Base-by-base conservation (phyloP, 257 asterid genomes). In the Ophiorrhiza pumila region DNA sequence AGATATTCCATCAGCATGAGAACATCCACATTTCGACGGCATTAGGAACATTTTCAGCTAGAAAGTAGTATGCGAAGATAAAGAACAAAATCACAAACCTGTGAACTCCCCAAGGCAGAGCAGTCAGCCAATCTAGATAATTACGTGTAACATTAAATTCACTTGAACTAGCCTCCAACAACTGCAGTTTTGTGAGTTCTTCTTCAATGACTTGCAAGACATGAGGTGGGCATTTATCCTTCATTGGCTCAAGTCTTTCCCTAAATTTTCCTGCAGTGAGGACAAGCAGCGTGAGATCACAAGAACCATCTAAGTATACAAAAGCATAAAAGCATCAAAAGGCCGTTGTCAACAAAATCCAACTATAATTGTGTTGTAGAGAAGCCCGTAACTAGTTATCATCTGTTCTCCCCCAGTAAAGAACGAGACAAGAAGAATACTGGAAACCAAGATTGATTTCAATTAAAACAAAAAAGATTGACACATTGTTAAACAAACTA, bases 61-160 rank as follows among this genome's bases (percentile, higher is more conserved):
- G 3, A 59, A 43, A 35, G 29, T 43, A 34, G 43, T 0, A 32
- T 17, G 57, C 57, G 47, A 46, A 55, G 50, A 20, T 34, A 42
- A 34, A 32, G 41, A 50, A 22, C 50, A 27, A 74, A 74, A 69
- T 49, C 32, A 59, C 82, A 74, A 68, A 95, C 99, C 99, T 95
- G 91, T 89, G 92, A 83, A 88, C 95, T 41, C 99, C 98, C 98
- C 99, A 95, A 34, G 99, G 99, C 85, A 95, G 72, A 4, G 96
- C 96, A 76, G 98, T 95, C 91, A 92, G 88, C 99, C 99, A 95
- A 83, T 95, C 99, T 73, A 95, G 93, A 86, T 95, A 95, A 82
- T 92, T 92, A 74, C 99, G 97, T 46, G 99, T 95, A 35, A 92
- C 99, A 22, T 92, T 95, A 79, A 95, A 95, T 84, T 95, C 99